A percentile compares a stretch with the other conserved stretches of the same genome.
These are phyloP conservation scores for Plenodomus lindquistii DNA, from an alignment of 2,329 filamentous ascomycete genomes.

Conservation along the genomic window DNA sequence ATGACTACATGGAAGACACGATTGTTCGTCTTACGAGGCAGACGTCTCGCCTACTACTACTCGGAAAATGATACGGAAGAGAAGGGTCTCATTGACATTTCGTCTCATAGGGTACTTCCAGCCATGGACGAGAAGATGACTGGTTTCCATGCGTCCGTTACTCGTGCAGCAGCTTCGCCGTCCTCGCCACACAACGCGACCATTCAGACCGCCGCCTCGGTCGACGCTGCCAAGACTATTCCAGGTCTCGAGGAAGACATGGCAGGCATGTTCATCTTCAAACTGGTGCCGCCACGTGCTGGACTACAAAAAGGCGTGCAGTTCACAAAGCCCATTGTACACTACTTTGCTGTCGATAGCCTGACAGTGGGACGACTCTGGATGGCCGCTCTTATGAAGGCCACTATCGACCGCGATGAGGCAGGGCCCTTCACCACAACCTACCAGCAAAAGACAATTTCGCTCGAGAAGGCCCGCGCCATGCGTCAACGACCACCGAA, in stretches of 20 bases:
- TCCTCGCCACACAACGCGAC: constrained; percentile 55
- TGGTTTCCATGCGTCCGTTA: constrained; percentile 87
- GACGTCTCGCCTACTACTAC: constrained; percentile 94
- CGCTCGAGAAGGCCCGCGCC: constrained; percentile 80
- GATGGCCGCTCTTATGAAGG: constrained; percentile 99
- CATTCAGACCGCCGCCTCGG: constrained; percentile 45
- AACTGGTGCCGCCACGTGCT: constrained; percentile 86
- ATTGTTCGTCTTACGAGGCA: constrained; percentile 90
- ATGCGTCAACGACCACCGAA: constrained; percentile 90
- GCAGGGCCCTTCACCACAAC: constrained; percentile 80
- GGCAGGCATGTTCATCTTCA: constrained; percentile 89
- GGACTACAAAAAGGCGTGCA: constrained; percentile 89
- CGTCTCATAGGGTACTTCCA: constrained; percentile 92
- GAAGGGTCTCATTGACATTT: constrained; percentile 95
- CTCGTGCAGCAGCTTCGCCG: constrained; percentile 75
- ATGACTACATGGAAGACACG: constrained; percentile 98
- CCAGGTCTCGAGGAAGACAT: constrained; percentile 51
- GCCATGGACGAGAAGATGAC: constrained; percentile 91
- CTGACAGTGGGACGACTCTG: constrained; percentile 85
- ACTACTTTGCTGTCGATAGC: constrained; percentile 96
- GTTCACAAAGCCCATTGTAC: constrained; percentile 95
- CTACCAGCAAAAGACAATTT: constrained; percentile 97
- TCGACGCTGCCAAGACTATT: constrained; percentile 39
- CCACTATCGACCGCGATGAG: constrained; percentile 90
- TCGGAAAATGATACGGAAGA: constrained; percentile 90